Evolutionary conservation across 2,329 filamentous ascomycete species (phyloP).

Genomic region (Onygena corvina): DNA sequence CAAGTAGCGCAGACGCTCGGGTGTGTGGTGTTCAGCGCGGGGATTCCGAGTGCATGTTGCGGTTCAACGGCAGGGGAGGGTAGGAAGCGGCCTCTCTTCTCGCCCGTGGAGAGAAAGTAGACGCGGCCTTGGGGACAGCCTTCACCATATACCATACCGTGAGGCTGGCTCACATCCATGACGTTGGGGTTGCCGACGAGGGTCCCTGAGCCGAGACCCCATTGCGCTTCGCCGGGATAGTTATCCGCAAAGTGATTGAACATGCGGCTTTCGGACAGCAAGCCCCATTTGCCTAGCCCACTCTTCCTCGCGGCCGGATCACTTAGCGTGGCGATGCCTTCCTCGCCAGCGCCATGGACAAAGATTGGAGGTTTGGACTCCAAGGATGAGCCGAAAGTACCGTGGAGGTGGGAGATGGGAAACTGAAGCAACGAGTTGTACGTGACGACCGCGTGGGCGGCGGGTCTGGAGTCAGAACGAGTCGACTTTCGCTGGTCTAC

Average conservation of each 20-base stretch:
- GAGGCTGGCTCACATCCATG: conserved; percentile 80
- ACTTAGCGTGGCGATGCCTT: conserved; percentile 66
- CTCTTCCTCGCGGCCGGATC: conserved; percentile 61
- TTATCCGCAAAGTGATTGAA: conserved; percentile 69
- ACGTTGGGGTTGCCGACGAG: conserved; percentile 65
- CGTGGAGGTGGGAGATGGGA: conserved; percentile 67
- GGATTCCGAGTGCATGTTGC: conserved; percentile 59
- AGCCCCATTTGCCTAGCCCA: conserved; percentile 62
- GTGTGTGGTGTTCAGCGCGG: conserved; percentile 55
- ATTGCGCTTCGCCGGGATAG: conserved; percentile 59
- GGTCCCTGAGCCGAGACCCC: conserved; percentile 66
- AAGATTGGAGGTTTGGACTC: conserved; percentile 64
- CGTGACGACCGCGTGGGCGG: conserved; percentile 61
- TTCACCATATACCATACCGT: conserved; percentile 74
- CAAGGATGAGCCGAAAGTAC: conserved; percentile 54
- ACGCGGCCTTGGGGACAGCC: conserved; percentile 71
- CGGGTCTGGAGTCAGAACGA: conserved; percentile 47
- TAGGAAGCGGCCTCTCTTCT: conserved; percentile 66
- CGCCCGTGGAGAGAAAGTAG: conserved; percentile 63
- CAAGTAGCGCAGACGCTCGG: conserved; percentile 71
- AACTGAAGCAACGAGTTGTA: conserved; percentile 77
- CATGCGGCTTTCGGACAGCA: conserved; percentile 55
- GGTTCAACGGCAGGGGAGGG: conserved; percentile 48
- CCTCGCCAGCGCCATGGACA: conserved; percentile 70
- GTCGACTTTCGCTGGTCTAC: conserved; percentile 42